These are phyloP conservation scores for Neurospora sp. DNA, from an alignment of 495 filamentous ascomycete genomes.

Conservation along the genomic window DNA sequence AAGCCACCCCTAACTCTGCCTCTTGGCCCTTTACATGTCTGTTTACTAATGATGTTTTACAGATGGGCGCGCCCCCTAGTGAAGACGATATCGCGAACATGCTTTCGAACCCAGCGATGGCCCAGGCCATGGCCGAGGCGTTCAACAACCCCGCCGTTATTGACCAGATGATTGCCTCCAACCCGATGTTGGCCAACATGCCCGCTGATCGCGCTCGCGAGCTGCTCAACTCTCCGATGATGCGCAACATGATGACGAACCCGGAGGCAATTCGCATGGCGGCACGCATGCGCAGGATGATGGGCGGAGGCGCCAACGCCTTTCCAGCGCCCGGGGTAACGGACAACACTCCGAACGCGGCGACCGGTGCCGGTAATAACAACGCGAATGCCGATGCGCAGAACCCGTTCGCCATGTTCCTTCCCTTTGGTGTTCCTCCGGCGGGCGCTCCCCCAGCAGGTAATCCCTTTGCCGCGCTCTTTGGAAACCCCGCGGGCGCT, in stretches of 20 bases:
- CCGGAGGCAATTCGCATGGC: constrained; percentile 73
- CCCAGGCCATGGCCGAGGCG: constrained; percentile 81
- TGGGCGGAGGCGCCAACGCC: constrained; percentile 44
- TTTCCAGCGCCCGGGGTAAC: constrained; percentile 89
- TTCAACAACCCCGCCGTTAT: constrained; percentile 86
- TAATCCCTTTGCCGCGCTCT: constrained; percentile 69
- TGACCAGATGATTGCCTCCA: constrained; percentile 82
- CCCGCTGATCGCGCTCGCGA: constrained; percentile 58
- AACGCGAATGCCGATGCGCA: constrained; percentile 15
- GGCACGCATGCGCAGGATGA: constrained; percentile 62
- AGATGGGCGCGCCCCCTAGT: constrained; percentile 86
- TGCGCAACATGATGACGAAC: constrained; percentile 93
- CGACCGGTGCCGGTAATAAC: constrained; percentile 6
- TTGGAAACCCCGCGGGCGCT: constrained; percentile 30
- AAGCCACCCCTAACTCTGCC: constrained; percentile 32
- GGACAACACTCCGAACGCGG: constrained; percentile 50
- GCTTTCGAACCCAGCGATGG: constrained; percentile 77
- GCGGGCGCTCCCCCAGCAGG: constrained; percentile 35
- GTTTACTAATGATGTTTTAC: constrained; percentile 21
- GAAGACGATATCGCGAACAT: constrained; percentile 71
- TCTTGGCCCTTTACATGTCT: neutral
- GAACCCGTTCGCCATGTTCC: constrained; percentile 30
- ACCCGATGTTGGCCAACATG: constrained; percentile 78
- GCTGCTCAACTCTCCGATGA: constrained; percentile 74
- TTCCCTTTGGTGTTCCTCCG: constrained; percentile 20